Conservation (phyloP, 352 stramenopile genomes). For the Globisporangium sylvaticum region DNA sequence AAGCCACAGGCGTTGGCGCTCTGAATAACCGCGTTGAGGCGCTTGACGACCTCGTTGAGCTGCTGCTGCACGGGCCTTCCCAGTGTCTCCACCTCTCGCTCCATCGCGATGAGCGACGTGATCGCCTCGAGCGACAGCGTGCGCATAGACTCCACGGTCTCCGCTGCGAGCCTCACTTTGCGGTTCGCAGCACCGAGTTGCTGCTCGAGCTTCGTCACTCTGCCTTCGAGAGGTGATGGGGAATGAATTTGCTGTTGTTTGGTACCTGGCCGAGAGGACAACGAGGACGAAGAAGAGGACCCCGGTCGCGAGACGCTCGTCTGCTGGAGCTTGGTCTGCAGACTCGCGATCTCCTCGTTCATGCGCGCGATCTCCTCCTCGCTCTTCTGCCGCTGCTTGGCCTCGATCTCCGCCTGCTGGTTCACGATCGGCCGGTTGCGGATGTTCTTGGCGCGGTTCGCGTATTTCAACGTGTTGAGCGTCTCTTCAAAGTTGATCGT, state of each 20-base stretch:
- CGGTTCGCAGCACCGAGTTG: conserved; percentile 36
- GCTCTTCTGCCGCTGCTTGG: conserved; percentile 37
- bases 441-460: conserved; percentile 99
- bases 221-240: not conserved
- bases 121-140: conserved; percentile 61
- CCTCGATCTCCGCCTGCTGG: conserved; percentile 47
- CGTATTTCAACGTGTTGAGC: conserved; percentile 97
- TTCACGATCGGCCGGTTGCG: conserved; percentile 99
- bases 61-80: conserved; percentile 66
- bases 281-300: not conserved
- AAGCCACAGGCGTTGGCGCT: conserved; percentile 43
- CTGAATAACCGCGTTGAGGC: conserved; percentile 66
- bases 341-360: conserved; percentile 68
- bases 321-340: conserved; percentile 65
- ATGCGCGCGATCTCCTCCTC: conserved; percentile 66
- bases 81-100: conserved; percentile 70
- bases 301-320: conserved; percentile 12
- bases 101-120: conserved; percentile 68
- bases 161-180: conserved; percentile 33
- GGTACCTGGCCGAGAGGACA: not conserved
- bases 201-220: not conserved
- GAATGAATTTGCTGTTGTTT: not conserved
- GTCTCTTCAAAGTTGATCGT: conserved; percentile 93
- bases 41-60: conserved; percentile 81
- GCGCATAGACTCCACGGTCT: conserved; percentile 57